Evolutionary conservation across 768 basidiomycete species (phyloP), one percentile per base, ranked within the genome.

Genomic region (Tricholoma sp.): DNA sequence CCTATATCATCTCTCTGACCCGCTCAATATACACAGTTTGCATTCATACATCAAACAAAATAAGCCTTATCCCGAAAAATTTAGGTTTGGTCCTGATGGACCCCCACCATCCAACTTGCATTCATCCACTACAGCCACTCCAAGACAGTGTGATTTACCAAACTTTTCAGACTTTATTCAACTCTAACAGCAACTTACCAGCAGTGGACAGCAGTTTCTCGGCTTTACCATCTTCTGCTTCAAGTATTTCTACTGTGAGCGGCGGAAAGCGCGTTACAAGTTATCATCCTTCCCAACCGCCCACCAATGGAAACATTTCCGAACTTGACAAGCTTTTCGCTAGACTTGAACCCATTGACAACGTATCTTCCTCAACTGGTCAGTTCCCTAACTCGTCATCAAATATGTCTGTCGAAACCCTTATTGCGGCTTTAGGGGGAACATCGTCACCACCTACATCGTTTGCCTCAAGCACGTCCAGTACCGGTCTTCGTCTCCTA

Each of bases 51-150:
- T 89, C 67, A 84, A 83, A 72, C 75, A 77, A 64, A 86, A 86
- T 52, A 54, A 79, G 16, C 78, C 83, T 9, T 91, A 92, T 67
- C 90, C 90, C 11, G 83, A 89, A 58, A 76, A 87, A 57, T 89
- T 76, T 65, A 78, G 81, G 57, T 89, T 87, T 68, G 85, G 85
- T 19, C 86, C 85, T 3, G 83, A 83, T 60, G 74, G 79, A 31
- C 84, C 82, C 5, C 86, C 86, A 4, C 86, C 84, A 16, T 82
- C 83, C 22, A 82, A 80, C 62, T 75, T 66, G 16, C 66, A 65
- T 54, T 66, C 66, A 21, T 66, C 69, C 46, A 69, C 66, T 52
- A 61, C 66, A n/a, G 64, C 69, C 10, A 59, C 66, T 34, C 58
- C 50, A 41, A 47, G 59, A 52, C 61, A 63, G 16, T 41, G 66